phyloP scores from a whole-genome alignment of 371 early-diverging fungal species.

The Chytridiales sp. region DNA sequence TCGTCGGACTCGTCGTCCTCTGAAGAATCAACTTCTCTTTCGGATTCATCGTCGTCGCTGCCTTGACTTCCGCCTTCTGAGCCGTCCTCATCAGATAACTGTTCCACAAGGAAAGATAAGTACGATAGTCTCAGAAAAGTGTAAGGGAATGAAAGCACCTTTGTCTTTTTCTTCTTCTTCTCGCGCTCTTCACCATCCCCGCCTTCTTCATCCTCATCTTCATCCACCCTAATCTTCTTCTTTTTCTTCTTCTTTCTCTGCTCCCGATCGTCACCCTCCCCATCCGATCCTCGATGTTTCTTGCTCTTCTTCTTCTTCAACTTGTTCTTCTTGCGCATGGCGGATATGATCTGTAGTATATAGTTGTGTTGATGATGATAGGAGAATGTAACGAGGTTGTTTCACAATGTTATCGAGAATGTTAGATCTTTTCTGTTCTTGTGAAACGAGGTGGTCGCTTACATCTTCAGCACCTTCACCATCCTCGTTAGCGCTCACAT shows the following conservation, averaged over 20 bases:
- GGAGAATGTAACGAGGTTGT: too few relatives aligned
- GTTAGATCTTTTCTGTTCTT: too few relatives aligned
- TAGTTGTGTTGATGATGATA: too few relatives aligned
- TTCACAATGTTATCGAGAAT: too few relatives aligned
- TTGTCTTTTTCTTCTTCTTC: constrained; percentile 36
- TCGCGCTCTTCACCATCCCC: constrained; percentile 10
- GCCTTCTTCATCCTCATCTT: constrained; percentile 34
- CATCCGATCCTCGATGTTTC: too few relatives aligned
- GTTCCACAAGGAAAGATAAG: not conserved
- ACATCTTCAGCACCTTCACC: constrained; percentile 19
- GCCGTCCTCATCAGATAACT: constrained; percentile 22
- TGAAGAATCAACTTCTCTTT: constrained; percentile 39
- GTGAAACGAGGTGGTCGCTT: too few relatives aligned
- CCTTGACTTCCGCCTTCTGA: constrained; percentile 33
- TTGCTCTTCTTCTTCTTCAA: too few relatives aligned
- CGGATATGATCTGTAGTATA: too few relatives aligned
- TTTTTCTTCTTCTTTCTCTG: constrained; percentile 46
- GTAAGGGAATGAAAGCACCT: constrained; percentile 3
- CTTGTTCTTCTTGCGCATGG: too few relatives aligned
- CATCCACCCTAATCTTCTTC: constrained; percentile 33
- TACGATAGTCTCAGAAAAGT: not conserved
- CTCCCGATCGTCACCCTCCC: constrained; percentile 61
- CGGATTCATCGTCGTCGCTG: constrained; percentile 36
- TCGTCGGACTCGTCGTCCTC: constrained; percentile 41
- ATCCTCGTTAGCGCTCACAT: constrained; percentile 56